Base-by-base conservation (phyloP, 352 stramenopile species). In the Globisporangium splendens region DNA sequence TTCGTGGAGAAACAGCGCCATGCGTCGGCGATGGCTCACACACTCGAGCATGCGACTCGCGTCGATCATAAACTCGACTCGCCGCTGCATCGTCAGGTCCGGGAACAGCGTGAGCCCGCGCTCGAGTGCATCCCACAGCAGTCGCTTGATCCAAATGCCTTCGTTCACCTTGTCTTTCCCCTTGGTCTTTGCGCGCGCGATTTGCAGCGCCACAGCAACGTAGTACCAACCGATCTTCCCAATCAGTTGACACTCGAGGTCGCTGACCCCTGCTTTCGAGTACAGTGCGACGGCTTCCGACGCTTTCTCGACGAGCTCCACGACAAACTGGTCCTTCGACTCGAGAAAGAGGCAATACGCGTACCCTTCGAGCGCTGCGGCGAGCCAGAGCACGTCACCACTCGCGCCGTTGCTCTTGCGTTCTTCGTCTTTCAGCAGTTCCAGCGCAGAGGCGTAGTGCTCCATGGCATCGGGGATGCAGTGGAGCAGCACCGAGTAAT, bases 391-490 rank as follows among this genome's bases (percentile, higher is more conserved):
- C 14, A 68, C 68, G 54, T 95, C 84, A 1, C 75, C 83, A 4
- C 57, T 39, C 0, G 64, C 54, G 0, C 74, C 72, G 3, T 63
- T 63, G 66, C 78, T 91, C 22, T 75, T 77, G 50, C 83, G 70
- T 55, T 93, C 86, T 63, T 93, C 83, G 33, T 95, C 84, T 0
- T 75, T 70, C 13, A 95, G 63, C 57, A 92, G 69, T 43, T 95
- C 84, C 6, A 94, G 71, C 10, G 83, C 84, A 0, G 73, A 50
- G 0, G 72, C 61, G 51, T 94, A 95, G 55, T 91, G 84, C 43
- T 90, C 75, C 10, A 89, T 33, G 1, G 86, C 86, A 28, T 89
- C 79, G 1, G 77, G 72, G 5, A 89, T 38, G 33, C 80, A 91
- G 38, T 69, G 72, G 22, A 92, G 63, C 1, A 95, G 70, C 35